phyloP scores from a whole-genome alignment of 2,329 filamentous ascomycete species.

The Ascocoryne sarcoides region DNA sequence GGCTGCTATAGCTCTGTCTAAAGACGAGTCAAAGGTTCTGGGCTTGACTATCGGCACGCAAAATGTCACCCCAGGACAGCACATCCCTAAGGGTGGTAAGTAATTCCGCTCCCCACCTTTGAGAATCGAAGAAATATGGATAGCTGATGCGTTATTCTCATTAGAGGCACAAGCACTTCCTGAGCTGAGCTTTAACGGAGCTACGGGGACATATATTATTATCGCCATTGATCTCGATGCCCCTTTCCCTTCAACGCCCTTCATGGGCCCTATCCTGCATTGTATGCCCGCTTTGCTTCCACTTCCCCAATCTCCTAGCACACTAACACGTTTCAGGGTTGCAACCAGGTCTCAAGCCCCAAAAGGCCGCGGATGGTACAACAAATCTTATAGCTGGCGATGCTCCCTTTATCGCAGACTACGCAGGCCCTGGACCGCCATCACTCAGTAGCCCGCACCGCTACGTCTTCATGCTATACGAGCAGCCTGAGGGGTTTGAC shows the following conservation, averaged over 20 bases:
- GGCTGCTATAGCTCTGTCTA: slow-evolving; percentile 2
- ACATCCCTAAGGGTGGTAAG: slow-evolving; percentile 27
- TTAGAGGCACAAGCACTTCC: too few relatives aligned
- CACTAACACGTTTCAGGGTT: slow-evolving; percentile 18
- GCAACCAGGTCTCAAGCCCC: slow-evolving; percentile 30
- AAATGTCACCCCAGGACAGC: slow-evolving; percentile 26
- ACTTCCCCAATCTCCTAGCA: background rate
- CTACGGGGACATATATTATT: slow-evolving; percentile 30
- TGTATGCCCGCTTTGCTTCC: too few relatives aligned
- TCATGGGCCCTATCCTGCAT: slow-evolving; percentile 39
- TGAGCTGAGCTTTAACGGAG: too few relatives aligned
- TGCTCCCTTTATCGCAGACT: slow-evolving; percentile 30
- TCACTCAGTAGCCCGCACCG: slow-evolving; percentile 37
- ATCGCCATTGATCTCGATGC: slow-evolving; percentile 40
- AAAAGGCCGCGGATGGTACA: too few relatives aligned
- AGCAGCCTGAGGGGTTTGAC: slow-evolving; percentile 36
- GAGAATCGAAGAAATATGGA: background rate
- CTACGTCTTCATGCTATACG: slow-evolving; percentile 40
- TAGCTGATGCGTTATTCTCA: slow-evolving; percentile 1
- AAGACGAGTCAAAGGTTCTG: slow-evolving; percentile 28
- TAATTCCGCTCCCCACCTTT: background rate
- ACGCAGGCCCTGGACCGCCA: slow-evolving; percentile 37
- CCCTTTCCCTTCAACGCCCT: slow-evolving; percentile 33
- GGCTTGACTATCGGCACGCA: slow-evolving; percentile 24
- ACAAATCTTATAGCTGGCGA: slow-evolving; percentile 3